These are phyloP conservation scores for Macadamia integrifolia DNA, from an alignment of 164 flowering plant species.

Conservation along the genomic window DNA sequence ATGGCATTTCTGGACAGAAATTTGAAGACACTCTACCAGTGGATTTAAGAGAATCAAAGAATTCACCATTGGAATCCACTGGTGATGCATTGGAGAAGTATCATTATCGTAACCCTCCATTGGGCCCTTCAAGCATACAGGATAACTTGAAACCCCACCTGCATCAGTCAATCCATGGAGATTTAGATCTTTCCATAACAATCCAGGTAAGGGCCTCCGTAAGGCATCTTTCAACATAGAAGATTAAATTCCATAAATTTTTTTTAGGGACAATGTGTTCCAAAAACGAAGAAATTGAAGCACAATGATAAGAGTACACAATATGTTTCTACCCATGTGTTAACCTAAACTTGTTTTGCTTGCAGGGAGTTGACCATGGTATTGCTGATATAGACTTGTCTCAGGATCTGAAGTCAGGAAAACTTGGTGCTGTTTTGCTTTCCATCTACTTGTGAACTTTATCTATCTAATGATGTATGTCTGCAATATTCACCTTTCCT, in stretches of 20 bases:
- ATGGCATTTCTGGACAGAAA: conserved; percentile 7
- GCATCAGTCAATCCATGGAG: conserved; percentile 8
- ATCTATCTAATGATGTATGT: neutral
- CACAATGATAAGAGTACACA: too few species aligned
- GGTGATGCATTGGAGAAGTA: conserved; percentile 13
- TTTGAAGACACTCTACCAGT: conserved; percentile 8
- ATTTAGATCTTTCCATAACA: conserved; percentile 7
- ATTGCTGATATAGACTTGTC: conserved; percentile 14
- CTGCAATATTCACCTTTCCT: neutral
- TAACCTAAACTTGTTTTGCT: neutral
- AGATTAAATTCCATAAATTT: neutral
- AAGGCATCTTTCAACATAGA: neutral
- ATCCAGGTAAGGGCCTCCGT: conserved; percentile 21
- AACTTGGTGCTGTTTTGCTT: conserved; percentile 21
- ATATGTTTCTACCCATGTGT: too few species aligned
- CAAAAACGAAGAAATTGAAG: too few species aligned
- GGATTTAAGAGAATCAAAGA: conserved; percentile 8
- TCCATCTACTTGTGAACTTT: neutral
- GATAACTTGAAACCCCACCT: conserved; percentile 3
- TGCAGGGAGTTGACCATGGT: conserved; percentile 21
- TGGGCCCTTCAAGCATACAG: conserved; percentile 1
- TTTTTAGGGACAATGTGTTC: neutral
- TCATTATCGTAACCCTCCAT: conserved; percentile 9
- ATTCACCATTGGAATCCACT: conserved; percentile 9
- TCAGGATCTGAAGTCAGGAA: conserved; percentile 6